Evolutionary conservation across 2,329 filamentous ascomycete species (phyloP).

Genomic region (Penicillium sp.): DNA sequence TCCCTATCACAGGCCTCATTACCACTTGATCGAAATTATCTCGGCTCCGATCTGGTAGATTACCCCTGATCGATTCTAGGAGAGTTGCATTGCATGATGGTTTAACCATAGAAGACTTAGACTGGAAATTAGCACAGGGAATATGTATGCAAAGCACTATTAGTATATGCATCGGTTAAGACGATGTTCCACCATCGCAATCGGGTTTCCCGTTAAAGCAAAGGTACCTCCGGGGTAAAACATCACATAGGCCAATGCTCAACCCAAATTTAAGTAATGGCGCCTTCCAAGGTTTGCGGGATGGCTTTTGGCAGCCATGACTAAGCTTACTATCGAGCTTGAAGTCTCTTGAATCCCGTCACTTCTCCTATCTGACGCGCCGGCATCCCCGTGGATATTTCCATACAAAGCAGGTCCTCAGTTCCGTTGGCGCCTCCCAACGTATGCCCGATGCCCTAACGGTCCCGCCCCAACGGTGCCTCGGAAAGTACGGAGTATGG

Average conservation of each 20-base stretch:
- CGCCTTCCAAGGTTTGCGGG: neutral
- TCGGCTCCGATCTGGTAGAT: neutral
- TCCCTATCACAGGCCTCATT: constrained; percentile 6
- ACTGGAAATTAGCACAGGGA: neutral
- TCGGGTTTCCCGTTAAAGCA: neutral
- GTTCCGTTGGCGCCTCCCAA: neutral
- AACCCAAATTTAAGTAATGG: neutral
- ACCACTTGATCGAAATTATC: neutral
- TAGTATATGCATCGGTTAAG: neutral
- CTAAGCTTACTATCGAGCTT: neutral
- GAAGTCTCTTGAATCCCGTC: neutral
- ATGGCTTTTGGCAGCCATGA: neutral
- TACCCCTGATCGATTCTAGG: neutral
- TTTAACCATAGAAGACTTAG: no score
- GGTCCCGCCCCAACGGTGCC: neutral
- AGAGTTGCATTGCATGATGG: neutral
- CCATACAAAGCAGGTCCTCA: neutral
- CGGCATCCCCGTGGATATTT: neutral
- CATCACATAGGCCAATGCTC: neutral
- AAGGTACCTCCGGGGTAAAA: neutral
- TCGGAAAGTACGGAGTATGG: neutral
- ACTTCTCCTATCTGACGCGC: neutral
- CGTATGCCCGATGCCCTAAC: neutral
- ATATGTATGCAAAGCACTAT: neutral
- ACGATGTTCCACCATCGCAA: neutral